These are phyloP conservation scores for Colletotrichum sansevieriae DNA, from an alignment of 2,329 filamentous ascomycete genomes.

Conservation along the genomic window DNA sequence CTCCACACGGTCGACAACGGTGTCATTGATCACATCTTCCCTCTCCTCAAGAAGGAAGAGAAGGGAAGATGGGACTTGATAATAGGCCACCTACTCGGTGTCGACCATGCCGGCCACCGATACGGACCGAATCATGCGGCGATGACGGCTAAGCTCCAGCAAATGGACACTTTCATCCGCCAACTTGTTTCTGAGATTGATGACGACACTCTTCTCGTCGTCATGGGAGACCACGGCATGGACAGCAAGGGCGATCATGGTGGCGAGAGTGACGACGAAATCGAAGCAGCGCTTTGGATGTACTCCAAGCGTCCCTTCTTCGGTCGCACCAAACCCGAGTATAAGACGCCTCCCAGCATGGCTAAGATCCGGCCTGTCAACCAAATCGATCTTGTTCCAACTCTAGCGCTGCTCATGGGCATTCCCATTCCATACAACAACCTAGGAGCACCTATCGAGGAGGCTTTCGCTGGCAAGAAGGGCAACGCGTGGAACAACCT, in stretches of 20 bases:
- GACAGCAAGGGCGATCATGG: slow-evolving; percentile 97
- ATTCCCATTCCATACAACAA: slow-evolving; percentile 97
- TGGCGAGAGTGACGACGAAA: slow-evolving; percentile 96
- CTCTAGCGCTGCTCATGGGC: slow-evolving; percentile 86
- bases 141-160: slow-evolving; percentile 89
- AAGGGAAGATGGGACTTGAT: slow-evolving; percentile 89
- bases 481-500: slow-evolving; percentile 83
- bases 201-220: slow-evolving; percentile 87
- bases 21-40: slow-evolving; percentile 90
- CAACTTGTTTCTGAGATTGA: slow-evolving; percentile 80
- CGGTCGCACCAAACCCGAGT: slow-evolving; percentile 77
- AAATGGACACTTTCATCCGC: slow-evolving; percentile 88
- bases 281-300: slow-evolving; percentile 97
- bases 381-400: slow-evolving; percentile 97
- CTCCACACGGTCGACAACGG: slow-evolving; percentile 97
- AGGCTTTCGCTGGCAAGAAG: slow-evolving; percentile 83
- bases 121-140: slow-evolving; percentile 94
- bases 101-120: slow-evolving; percentile 96
- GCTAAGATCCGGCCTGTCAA: slow-evolving; percentile 82
- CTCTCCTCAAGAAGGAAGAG: slow-evolving; percentile 77
- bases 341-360: slow-evolving; percentile 70
- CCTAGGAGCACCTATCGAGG: slow-evolving; percentile 90
- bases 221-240: slow-evolving; percentile 99
- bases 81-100: slow-evolving; percentile 92
- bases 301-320: slow-evolving; percentile 92